Evolutionary conservation across 2,329 filamentous ascomycete species (phyloP), one percentile per base, ranked within the genome.

Genomic region (Lasiodiplodia citricola): DNA sequence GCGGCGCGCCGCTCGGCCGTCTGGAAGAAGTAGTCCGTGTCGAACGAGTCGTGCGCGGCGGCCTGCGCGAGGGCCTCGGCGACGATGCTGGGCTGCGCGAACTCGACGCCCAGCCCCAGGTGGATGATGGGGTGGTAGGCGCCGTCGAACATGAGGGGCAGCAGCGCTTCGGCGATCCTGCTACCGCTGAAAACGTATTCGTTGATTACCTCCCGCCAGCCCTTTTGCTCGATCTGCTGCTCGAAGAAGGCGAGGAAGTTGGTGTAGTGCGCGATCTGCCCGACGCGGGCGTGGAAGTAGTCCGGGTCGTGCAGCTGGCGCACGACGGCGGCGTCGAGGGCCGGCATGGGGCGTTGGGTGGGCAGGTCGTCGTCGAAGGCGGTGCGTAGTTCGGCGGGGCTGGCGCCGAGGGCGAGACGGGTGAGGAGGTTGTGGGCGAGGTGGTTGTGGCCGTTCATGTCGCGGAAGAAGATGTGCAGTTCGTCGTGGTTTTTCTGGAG

Each of bases 101-200:
- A 97, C 76, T 97, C 93, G 44, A 97, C 77, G 4, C 92, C 94
- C 75, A 93, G 97, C 60, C 93, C 92, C 21, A 97, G 85, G 76
- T 97, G 93, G 71, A 97, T 94, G 18, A 96, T 81, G 1, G 93
- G 93, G 75, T 97, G 93, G 2, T 94, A 73, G 71, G 94, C 86
- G 0, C 91, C 90, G n/a, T 85, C 86, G 75, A 88, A 93, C 74
- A 95, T 81, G 21, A 93, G 85, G 1, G 84, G 83, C 2, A 94
- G 80, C 83, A 97, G 82, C 70, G 90, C 88, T 44, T 94, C 87
- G 4, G 90, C 89, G 54, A 85, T 81, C 52, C 88, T 85, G 67
- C 90, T 87, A 1, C 86, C 87, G 2, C 86, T 83, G 75, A 97
- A 93, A 0, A 97, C 70, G 73, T 92, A 90, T 74, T 91, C 86